Evolutionary conservation across 2,329 filamentous ascomycete genomes (phyloP).

Genomic region (Sclerotinia trifoliorum): DNA sequence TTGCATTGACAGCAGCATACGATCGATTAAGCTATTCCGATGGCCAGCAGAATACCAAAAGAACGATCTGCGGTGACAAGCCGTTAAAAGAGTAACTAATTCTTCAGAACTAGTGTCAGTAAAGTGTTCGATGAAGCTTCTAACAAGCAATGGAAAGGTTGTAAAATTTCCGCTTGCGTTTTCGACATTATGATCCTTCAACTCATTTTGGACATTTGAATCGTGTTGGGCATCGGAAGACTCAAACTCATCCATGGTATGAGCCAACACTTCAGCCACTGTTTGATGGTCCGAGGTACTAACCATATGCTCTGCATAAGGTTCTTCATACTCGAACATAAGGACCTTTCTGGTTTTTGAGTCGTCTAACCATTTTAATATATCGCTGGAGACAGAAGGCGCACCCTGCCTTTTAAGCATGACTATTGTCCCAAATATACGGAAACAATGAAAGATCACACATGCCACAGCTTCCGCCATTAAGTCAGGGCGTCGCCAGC

Average conservation of each 20-base stretch:
- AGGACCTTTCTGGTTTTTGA: slow-evolving; percentile 1
- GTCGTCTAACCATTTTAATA: not conserved
- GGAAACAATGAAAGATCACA: slow-evolving; percentile 8
- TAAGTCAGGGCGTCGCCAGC: slow-evolving; percentile 39
- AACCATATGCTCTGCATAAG: not conserved
- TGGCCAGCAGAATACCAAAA: not conserved
- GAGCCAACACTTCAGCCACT: not conserved
- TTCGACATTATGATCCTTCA: too few relatives aligned
- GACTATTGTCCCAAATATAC: not conserved
- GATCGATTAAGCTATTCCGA: not conserved
- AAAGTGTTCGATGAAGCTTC: not conserved
- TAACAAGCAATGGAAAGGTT: not conserved
- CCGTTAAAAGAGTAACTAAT: slow-evolving; percentile 1
- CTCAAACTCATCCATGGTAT: not conserved
- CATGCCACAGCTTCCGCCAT: slow-evolving; percentile 12
- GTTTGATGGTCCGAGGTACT: not conserved
- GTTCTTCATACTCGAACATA: slow-evolving; percentile 2
- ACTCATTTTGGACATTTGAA: not conserved
- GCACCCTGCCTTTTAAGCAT: not conserved
- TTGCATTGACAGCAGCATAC: not conserved
- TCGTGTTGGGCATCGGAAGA: not conserved
- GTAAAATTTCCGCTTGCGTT: not conserved
- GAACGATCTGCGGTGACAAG: slow-evolving; percentile 1
- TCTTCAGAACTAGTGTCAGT: not conserved
- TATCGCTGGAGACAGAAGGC: not conserved